A percentile compares a stretch with the other conserved stretches of the same genome.
phyloP scores from a whole-genome alignment of 805 yeast species.

The Ogataea pini region DNA sequence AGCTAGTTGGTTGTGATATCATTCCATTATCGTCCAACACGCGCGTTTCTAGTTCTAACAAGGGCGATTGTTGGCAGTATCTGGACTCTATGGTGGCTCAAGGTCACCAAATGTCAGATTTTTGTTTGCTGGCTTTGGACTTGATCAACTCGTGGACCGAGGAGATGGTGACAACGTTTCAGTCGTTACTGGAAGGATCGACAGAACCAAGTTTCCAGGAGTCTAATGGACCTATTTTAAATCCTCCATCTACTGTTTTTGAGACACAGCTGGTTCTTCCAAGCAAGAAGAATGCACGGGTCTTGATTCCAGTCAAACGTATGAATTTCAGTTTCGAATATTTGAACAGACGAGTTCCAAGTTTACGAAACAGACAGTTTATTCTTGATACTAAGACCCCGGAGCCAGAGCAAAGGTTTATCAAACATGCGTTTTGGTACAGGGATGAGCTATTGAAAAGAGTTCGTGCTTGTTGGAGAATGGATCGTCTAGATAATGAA shows the following conservation, averaged over 20 bases:
- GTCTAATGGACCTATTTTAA: conserved; percentile 19
- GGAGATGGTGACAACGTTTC: conserved; percentile 39
- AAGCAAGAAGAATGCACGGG: conserved; percentile 43
- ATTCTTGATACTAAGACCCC: conserved; percentile 55
- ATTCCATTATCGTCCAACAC: conserved; percentile 50
- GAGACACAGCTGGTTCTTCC: conserved; percentile 19
- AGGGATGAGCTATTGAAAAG: conserved; percentile 61
- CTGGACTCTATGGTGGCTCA: conserved; percentile 32
- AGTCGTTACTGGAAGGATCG: conserved; percentile 26
- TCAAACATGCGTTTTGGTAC: conserved; percentile 78
- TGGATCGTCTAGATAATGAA: conserved; percentile 28
- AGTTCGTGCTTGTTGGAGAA: conserved; percentile 68
- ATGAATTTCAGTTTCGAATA: conserved; percentile 44
- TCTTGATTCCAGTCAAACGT: conserved; percentile 70
- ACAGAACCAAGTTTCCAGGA: conserved; percentile 26
- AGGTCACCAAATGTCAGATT: conserved; percentile 47
- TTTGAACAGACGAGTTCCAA: conserved; percentile 62
- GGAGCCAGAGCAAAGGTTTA: conserved; percentile 55
- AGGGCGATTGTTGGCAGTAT: conserved; percentile 34
- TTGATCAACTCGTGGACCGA: conserved; percentile 80
- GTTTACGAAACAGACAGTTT: conserved; percentile 68
- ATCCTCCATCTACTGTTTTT: conserved; percentile 21
- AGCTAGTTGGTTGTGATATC: conserved; percentile 73
- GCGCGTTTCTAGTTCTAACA: conserved; percentile 28
- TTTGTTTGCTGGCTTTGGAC: conserved; percentile 69